Evolutionary conservation across 2,329 filamentous ascomycete genomes (phyloP).

Genomic region (Aspergillus japonicus): DNA sequence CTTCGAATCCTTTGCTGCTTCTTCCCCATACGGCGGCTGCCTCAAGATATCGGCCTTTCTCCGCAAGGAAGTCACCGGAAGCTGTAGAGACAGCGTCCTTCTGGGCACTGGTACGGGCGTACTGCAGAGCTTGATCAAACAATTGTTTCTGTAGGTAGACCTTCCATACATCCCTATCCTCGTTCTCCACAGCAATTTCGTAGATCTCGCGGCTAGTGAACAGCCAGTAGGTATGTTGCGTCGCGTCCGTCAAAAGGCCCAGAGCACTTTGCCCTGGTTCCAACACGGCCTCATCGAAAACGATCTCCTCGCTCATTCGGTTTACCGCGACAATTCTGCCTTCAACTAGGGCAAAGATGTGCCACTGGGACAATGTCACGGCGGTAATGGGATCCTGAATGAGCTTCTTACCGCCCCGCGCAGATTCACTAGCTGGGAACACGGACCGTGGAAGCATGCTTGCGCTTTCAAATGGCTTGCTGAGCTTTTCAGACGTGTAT

Average conservation of each 20-base stretch:
- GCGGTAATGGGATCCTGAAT: constrained; percentile 73
- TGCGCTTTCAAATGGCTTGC: constrained; percentile 73
- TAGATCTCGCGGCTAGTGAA: constrained; percentile 90
- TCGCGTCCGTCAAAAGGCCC: constrained; percentile 83
- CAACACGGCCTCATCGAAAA: constrained; percentile 85
- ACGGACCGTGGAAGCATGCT: constrained; percentile 74
- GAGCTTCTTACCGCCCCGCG: constrained; percentile 63
- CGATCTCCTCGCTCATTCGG: constrained; percentile 76
- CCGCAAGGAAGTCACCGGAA: constrained; percentile 83
- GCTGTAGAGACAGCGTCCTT: constrained; percentile 89
- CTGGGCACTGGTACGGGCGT: constrained; percentile 75
- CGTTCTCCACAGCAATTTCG: constrained; percentile 86
- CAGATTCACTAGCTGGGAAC: constrained; percentile 66
- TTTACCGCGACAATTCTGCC: constrained; percentile 82
- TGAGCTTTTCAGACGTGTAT: constrained; percentile 65
- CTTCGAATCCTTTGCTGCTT: constrained; percentile 95
- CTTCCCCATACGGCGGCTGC: constrained; percentile 89
- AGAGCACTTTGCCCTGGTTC: constrained; percentile 75
- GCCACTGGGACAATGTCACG: constrained; percentile 88
- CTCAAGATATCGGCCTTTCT: constrained; percentile 77
- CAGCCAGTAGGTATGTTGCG: constrained; percentile 97
- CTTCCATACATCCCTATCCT: constrained; percentile 91
- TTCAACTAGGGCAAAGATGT: constrained; percentile 80
- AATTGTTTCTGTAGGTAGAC: constrained; percentile 84
- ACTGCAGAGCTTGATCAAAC: constrained; percentile 83